A percentile compares a stretch with the other conserved stretches of the same genome.
Conservation (phyloP, 192 early-diverging fungal species). For the Cladochytrium replicatum region DNA sequence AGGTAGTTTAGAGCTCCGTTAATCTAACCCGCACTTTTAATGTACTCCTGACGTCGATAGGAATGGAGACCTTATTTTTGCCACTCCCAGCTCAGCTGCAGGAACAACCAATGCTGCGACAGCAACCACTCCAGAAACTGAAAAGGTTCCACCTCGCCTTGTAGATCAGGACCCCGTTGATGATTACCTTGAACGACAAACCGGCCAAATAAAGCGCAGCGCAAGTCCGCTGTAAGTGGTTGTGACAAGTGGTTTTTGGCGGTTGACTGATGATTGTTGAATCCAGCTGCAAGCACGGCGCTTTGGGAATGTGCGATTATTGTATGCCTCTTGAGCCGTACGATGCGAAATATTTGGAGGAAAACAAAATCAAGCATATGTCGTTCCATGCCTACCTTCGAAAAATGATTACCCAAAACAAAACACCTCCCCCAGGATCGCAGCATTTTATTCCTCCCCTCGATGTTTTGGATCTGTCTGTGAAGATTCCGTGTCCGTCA, state of each 20-base stretch:
- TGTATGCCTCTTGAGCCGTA: constrained; percentile 90
- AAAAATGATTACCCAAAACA: constrained; percentile 55
- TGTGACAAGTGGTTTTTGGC: constrained; percentile 14
- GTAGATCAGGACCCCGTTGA: constrained; percentile 69
- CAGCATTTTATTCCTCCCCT: constrained; percentile 61
- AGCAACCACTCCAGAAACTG: background rate
- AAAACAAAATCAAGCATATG: constrained; percentile 95
- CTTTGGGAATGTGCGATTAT: constrained; percentile 85
- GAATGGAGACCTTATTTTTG: constrained; percentile 33
- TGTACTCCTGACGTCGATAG: constrained; percentile 7
- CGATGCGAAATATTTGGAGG: constrained; percentile 73
- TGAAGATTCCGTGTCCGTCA: constrained; percentile 64
- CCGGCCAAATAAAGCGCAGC: constrained; percentile 70
- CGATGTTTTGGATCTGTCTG: constrained; percentile 72
- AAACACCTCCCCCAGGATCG: constrained; percentile 34
- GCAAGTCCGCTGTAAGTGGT: constrained; percentile 68
- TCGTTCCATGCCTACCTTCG: constrained; percentile 88
- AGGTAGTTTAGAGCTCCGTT: too few relatives aligned
- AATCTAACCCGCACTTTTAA: background rate
- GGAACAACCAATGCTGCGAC: constrained; percentile 12
- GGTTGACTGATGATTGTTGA: background rate
- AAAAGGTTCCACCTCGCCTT: background rate
- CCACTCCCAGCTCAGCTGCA: constrained; percentile 1
- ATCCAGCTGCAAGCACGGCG: constrained; percentile 65
- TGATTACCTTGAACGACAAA: constrained; percentile 63